These are phyloP conservation scores for Drechslerella coelobrocha DNA, from an alignment of 2,329 filamentous ascomycete genomes.

Conservation along the genomic window DNA sequence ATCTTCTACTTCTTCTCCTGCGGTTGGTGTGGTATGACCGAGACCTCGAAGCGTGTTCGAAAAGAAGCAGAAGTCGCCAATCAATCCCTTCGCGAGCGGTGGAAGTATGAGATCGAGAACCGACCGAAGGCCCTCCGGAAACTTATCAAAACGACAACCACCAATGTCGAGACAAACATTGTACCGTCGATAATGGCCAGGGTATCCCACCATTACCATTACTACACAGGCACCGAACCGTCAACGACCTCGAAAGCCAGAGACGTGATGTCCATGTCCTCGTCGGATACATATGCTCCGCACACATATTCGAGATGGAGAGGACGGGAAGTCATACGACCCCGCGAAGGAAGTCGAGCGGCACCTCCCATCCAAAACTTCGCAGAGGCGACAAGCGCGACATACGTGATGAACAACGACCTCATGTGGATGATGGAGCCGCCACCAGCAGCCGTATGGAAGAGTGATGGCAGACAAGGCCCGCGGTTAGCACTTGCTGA, in stretches of 20 bases:
- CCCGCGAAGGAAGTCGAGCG: slow-evolving; percentile 25
- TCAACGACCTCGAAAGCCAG: slow-evolving; percentile 13
- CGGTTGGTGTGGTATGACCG: slow-evolving; percentile 49
- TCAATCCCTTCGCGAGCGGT: slow-evolving; percentile 39
- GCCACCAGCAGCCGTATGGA: slow-evolving; percentile 45
- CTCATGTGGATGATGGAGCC: slow-evolving; percentile 51
- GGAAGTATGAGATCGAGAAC: slow-evolving; percentile 47
- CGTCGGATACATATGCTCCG: slow-evolving; percentile 36
- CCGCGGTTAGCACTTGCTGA: slow-evolving; percentile 42
- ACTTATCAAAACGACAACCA: slow-evolving; percentile 45
- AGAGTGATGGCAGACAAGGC: slow-evolving; percentile 45
- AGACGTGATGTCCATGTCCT: slow-evolving; percentile 47
- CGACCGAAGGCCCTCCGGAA: slow-evolving; percentile 47
- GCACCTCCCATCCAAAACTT: slow-evolving; percentile 46
- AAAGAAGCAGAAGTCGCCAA: slow-evolving; percentile 45
- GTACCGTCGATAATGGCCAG: slow-evolving; percentile 46
- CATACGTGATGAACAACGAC: slow-evolving; percentile 37
- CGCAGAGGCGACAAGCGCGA: slow-evolving; percentile 31
- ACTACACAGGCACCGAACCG: slow-evolving; percentile 43
- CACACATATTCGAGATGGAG: slow-evolving; percentile 38
- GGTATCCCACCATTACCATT: slow-evolving; percentile 45
- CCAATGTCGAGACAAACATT: slow-evolving; percentile 49
- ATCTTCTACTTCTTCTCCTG: slow-evolving; percentile 51
- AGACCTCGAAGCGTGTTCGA: slow-evolving; percentile 41
- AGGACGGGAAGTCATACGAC: slow-evolving; percentile 21